Base-by-base conservation (phyloP, 1,284 basidiomycete species). In the Athelia sp. region DNA sequence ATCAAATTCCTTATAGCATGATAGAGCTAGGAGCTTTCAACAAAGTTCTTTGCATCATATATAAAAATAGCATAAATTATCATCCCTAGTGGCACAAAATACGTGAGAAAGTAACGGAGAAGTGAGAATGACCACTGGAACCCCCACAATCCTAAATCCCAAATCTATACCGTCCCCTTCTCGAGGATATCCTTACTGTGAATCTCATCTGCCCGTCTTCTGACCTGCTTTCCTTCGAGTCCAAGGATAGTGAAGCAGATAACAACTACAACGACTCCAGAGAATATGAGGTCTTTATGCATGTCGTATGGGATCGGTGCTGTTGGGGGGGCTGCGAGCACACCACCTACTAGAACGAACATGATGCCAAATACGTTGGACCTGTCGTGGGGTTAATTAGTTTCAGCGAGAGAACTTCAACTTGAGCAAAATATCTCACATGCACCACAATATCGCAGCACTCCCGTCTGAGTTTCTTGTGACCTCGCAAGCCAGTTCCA, bases 241-340 rank as follows among this genome's bases (percentile, higher is more conserved):
- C 79, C 66, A 56, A 81, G 73, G 1, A 83, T 59, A 4, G 69
- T 51, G 8, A 57, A 49, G 31, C 70, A 68, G 8, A 71, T 60
- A 1, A 55, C 61, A 50, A 76, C 55, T 3, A 79, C 69, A 35
- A 81, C 56, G 0, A 63, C 61, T 2, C 77, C 84, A 35, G 84
- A 78, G 60, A 90, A 78, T 26, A 90, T 79, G 43, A 86, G 65
- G 3, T 78, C 77, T 14, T 69, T 67, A 31, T 65, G 74, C 84
- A 90, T 87, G 62, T 87, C 86, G 32, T 79, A 65, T 1, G 87
- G 86, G 3, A 87, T 87, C 43, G 73, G 60, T 15, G 81, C 84
- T 22, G 73, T 61, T 3, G 71, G 60, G 2, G 76, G 68, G 10
- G 77, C 84, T 45, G 87, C 80, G 13, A 90, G 71, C 1, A 84